A percentile compares a stretch with the other conserved stretches of the same genome.
Evolutionary conservation across 2,329 filamentous ascomycete species (phyloP).

Genomic region (Beauveria asiatica): DNA sequence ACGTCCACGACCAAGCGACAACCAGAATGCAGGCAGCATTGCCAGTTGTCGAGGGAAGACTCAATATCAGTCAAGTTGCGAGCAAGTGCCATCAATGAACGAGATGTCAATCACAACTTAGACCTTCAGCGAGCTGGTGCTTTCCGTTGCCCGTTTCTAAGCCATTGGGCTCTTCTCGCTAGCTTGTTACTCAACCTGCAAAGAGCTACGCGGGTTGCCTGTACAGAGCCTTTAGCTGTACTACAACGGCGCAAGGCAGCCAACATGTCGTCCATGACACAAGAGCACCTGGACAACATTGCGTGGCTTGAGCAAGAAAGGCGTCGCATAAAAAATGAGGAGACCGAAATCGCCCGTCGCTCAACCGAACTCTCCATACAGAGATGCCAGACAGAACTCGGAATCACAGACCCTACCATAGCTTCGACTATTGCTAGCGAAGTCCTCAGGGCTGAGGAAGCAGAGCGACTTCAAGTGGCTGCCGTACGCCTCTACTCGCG

Average conservation of each 20-base stretch:
- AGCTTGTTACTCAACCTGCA: background rate
- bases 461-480: background rate
- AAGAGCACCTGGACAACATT: background rate
- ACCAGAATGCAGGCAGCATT: background rate
- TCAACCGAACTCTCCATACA: background rate
- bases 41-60: background rate
- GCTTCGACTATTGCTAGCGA: background rate
- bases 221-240: background rate
- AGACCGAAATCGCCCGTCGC: background rate
- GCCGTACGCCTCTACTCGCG: background rate
- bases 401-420: background rate
- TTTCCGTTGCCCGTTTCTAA: background rate
- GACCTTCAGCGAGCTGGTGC: background rate
- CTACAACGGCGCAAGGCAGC: background rate
- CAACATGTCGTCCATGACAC: background rate
- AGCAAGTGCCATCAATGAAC: background rate
- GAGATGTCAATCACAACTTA: background rate
- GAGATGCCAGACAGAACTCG: background rate
- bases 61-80: background rate
- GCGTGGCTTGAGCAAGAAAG: background rate
- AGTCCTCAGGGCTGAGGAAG: background rate
- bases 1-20: background rate
- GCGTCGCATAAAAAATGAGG: background rate
- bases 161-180: background rate
- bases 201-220: background rate